Evolutionary conservation across 805 yeast genomes (phyloP).

Genomic region (Candida pseudofarinosa): DNA sequence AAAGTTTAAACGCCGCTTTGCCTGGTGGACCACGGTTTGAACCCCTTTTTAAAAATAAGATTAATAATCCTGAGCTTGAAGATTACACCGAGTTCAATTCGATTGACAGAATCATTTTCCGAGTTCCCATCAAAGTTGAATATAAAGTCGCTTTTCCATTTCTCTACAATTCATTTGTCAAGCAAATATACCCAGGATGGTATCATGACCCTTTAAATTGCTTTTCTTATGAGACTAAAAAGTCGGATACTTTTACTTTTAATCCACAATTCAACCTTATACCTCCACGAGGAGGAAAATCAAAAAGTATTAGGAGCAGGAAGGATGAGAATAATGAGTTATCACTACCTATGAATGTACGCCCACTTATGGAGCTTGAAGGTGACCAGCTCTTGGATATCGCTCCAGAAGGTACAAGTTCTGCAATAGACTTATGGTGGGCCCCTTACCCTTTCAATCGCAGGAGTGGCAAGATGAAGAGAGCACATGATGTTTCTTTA

Average conservation of each 20-base stretch:
- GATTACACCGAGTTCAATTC: constrained; percentile 90
- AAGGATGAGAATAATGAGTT: constrained; percentile 36
- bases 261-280: constrained; percentile 57
- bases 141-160: constrained; percentile 84
- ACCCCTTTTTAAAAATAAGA: constrained; percentile 63
- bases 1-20: constrained; percentile 78
- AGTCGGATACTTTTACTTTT: constrained; percentile 53
- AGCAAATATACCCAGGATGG: constrained; percentile 57
- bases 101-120: constrained; percentile 78
- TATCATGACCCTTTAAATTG: constrained; percentile 64
- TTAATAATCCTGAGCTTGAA: constrained; percentile 56
- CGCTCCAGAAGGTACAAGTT: constrained; percentile 41
- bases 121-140: constrained; percentile 75
- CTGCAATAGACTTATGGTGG: constrained; percentile 65
- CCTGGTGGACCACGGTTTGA: constrained; percentile 98
- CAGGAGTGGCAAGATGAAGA: constrained; percentile 62
- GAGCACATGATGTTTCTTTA: constrained; percentile 89
- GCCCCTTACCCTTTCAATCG: constrained; percentile 85
- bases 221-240: constrained; percentile 31
- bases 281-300: constrained; percentile 13
- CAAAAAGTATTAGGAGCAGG: neutral
- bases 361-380: constrained; percentile 45
- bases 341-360: constrained; percentile 36
- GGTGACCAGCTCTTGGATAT: constrained; percentile 8
- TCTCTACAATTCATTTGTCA: constrained; percentile 73